Evolutionary conservation across 2,329 filamentous ascomycete genomes (phyloP).

Genomic region (Lachnellula hyalina): DNA sequence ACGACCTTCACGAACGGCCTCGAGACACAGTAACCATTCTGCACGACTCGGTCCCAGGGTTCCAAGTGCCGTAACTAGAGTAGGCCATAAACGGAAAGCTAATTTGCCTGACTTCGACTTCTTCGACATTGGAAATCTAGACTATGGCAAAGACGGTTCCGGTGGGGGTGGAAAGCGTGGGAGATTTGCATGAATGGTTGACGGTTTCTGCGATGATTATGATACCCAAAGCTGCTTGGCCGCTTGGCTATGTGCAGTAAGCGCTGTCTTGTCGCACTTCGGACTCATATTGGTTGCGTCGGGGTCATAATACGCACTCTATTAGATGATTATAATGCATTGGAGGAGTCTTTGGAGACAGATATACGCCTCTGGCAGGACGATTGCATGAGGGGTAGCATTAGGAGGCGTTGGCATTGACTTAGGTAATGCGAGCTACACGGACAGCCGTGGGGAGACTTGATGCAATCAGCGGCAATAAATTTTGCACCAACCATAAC

Average conservation of each 20-base stretch:
- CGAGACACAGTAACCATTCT: constrained; percentile 27
- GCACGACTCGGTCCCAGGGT: constrained; percentile 20
- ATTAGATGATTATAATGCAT: constrained; percentile 14
- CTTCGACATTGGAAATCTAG: constrained; percentile 63
- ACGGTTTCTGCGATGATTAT: constrained; percentile 3
- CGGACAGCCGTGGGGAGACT: no score
- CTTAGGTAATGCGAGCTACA: background rate
- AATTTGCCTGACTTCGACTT: constrained; percentile 71
- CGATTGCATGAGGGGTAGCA: constrained; percentile 5
- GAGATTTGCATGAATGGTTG: constrained; percentile 26
- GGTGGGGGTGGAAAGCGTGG: constrained; percentile 33
- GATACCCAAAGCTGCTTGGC: constrained; percentile 7
- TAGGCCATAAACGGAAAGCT: constrained; percentile 67
- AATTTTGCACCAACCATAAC: background rate
- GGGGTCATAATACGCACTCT: constrained; percentile 4
- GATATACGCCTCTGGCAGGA: background rate
- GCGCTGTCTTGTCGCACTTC: background rate
- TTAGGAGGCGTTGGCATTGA: constrained; percentile 6
- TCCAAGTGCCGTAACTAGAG: constrained; percentile 44
- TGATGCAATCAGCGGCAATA: background rate
- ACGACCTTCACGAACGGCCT: constrained; percentile 23
- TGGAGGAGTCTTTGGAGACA: constrained; percentile 8
- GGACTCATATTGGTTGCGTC: constrained; percentile 9
- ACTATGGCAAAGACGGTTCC: constrained; percentile 53
- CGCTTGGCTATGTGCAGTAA: background rate